phyloP scores from a whole-genome alignment of 2,329 filamentous ascomycete genomes.

The Passalora sequoiae region DNA sequence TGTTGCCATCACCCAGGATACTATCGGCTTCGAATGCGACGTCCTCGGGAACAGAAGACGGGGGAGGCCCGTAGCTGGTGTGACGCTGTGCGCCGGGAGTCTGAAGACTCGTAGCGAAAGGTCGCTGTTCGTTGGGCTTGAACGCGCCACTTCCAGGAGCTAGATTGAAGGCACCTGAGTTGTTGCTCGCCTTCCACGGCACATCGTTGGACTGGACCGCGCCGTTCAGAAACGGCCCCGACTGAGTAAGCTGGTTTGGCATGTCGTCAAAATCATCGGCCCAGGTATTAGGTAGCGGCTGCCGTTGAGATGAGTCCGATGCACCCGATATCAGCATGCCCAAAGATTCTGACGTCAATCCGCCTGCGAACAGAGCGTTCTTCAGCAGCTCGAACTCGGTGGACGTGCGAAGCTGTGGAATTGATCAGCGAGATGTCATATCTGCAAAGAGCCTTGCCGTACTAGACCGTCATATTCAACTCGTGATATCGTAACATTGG shows the following conservation, averaged over 20 bases:
- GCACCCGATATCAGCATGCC: slow-evolving; percentile 42
- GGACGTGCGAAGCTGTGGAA: slow-evolving; percentile 36
- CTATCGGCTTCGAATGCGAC: slow-evolving; percentile 20
- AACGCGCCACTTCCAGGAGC: slow-evolving; percentile 12
- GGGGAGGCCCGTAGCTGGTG: slow-evolving; percentile 17
- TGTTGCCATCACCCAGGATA: slow-evolving; percentile 13
- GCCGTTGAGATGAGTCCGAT: slow-evolving; percentile 5
- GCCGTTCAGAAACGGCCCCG: neutral
- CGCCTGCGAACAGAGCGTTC: slow-evolving; percentile 47
- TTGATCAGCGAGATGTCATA: slow-evolving; percentile 1
- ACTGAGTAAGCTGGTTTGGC: slow-evolving; percentile 5
- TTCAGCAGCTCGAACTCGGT: slow-evolving; percentile 52
- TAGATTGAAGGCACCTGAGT: slow-evolving; percentile 7
- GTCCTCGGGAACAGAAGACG: slow-evolving; percentile 22
- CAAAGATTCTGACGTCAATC: slow-evolving; percentile 47
- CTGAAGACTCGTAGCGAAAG: slow-evolving; percentile 4
- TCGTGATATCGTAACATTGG: slow-evolving; percentile 52
- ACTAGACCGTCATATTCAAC: slow-evolving; percentile 59
- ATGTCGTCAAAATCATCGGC: slow-evolving; percentile 20
- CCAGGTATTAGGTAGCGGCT: slow-evolving; percentile 20
- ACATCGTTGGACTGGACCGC: neutral
- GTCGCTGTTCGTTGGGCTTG: slow-evolving; percentile 8
- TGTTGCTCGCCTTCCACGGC: slow-evolving; percentile 1
- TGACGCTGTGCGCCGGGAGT: slow-evolving; percentile 15
- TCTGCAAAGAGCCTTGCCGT: slow-evolving; percentile 21